These are phyloP conservation scores for Lasiosphaeria miniovina DNA, from an alignment of 495 filamentous ascomycete genomes.

Conservation along the genomic window DNA sequence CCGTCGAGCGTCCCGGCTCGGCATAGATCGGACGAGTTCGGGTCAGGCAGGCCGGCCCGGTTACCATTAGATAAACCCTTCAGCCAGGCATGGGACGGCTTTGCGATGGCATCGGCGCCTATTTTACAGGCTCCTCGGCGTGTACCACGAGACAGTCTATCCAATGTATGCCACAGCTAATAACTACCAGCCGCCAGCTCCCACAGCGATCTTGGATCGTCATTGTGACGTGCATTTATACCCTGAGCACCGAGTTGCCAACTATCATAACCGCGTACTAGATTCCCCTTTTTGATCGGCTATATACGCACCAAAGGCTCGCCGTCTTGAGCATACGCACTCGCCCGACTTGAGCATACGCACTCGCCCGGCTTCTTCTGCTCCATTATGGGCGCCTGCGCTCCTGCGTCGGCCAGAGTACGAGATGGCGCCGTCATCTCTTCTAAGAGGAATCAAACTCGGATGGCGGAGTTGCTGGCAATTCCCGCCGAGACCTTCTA, in stretches of 20 bases:
- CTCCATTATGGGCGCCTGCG: conserved; percentile 48
- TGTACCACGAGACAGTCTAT: conserved; percentile 46
- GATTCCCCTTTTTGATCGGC: conserved; percentile 48
- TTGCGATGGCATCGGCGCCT: conserved; percentile 15
- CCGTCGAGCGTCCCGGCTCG: conserved; percentile 3
- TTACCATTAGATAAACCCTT: conserved; percentile 10
- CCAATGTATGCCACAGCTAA: conserved; percentile 24
- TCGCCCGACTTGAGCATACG: conserved; percentile 39
- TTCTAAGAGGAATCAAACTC: conserved; percentile 4
- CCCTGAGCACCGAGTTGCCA: neutral
- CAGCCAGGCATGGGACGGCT: conserved; percentile 17
- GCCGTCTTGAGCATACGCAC: no score
- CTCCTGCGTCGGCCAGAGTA: conserved; percentile 43
- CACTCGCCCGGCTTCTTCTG: conserved; percentile 43
- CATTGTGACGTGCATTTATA: conserved; percentile 1
- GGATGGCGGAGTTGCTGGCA: conserved; percentile 3
- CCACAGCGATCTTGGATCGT: conserved; percentile 1
- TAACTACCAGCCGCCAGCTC: conserved; percentile 7
- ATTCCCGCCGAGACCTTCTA: conserved; percentile 45
- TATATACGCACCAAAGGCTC: conserved; percentile 36
- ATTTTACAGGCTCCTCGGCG: conserved; percentile 31
- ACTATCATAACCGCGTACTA: neutral
- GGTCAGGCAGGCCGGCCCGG: conserved; percentile 1
- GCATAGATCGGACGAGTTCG: conserved; percentile 4
- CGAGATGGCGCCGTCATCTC: conserved; percentile 45